Base-by-base conservation (phyloP, 2,329 filamentous ascomycete genomes). In the Penicillium sp. region DNA sequence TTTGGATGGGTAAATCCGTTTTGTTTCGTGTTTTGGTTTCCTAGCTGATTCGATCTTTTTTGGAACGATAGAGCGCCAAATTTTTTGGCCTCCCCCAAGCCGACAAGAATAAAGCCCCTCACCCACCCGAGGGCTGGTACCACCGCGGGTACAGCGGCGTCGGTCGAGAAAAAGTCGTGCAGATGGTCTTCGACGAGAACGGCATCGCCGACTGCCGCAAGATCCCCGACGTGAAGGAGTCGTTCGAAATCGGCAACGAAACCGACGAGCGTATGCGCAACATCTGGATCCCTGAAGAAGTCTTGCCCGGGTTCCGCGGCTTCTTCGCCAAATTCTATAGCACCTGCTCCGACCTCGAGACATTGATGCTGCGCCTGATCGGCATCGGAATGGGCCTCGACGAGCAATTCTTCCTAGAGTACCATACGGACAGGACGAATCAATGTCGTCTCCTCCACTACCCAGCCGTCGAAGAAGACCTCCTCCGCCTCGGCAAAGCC, bases 231-330 rank as follows among this genome's bases (percentile, higher is more conserved):
- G 51, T 55, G 8, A 60, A 61, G 21, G 58, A 75, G 67, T 79
- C 76, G 35, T 82, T 80, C 58, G 81, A 83, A 52, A 76, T 83
- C 5, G 81, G 82, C 9, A 79, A 75, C 60, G 77, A 81, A 53
- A 63, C 73, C 2, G 79, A 83, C 58, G 65, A 69, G 9, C 67
- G 75, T 1, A 77, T 80, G 59, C 75, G 77, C 9, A 83, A 83
- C 60, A 78, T 81, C 38, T 83, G 81, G 82, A 70, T 82, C 1
- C 80, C 80, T 0, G 77, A 81, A 5, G 70, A 75, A 9, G 70
- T 74, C 1, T 72, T 83, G 1, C 79, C 80, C 0, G 76, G 75
- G 1, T 84, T 83, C 63, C 73, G 75, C 8, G 52, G 15, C 0
- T 75, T 75, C 57, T 73, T 75, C 19, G 47, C 46, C 0, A 35